Conservation (phyloP, 768 basidiomycete genomes). For the Goffeauzyma gilvescens region DNA sequence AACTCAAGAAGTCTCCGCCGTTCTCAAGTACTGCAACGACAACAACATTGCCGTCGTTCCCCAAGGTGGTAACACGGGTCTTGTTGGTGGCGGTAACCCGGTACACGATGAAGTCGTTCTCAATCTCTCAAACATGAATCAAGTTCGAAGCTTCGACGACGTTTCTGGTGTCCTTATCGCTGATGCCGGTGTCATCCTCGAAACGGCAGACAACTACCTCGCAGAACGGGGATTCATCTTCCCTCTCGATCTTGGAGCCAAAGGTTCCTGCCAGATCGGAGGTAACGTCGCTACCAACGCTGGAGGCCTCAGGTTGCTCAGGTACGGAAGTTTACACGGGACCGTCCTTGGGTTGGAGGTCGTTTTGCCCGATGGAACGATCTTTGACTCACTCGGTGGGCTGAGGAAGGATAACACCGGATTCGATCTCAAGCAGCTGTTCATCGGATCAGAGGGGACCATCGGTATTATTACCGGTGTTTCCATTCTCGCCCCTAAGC, state of each 20-base stretch:
- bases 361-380: slow-evolving; percentile 79
- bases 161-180: slow-evolving; percentile 61
- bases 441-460: slow-evolving; percentile 93
- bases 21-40: slow-evolving; percentile 69
- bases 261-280: slow-evolving; percentile 96
- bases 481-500: slow-evolving; percentile 79
- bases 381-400: slow-evolving; percentile 66
- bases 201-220: slow-evolving; percentile 68
- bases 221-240: slow-evolving; percentile 80
- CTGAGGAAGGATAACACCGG: slow-evolving; percentile 96
- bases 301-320: slow-evolving; percentile 78
- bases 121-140: slow-evolving; percentile 61
- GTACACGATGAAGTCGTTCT: slow-evolving; percentile 71
- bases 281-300: slow-evolving; percentile 96
- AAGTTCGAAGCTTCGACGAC: slow-evolving; percentile 36
- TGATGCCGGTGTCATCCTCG: slow-evolving; percentile 86
- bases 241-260: slow-evolving; percentile 87
- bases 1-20: slow-evolving; percentile 67
- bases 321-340: slow-evolving; percentile 89
- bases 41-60: slow-evolving; percentile 76
- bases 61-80: slow-evolving; percentile 94
- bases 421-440: slow-evolving; percentile 93
- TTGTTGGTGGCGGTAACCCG: slow-evolving; percentile 84
- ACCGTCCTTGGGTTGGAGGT: slow-evolving; percentile 88
- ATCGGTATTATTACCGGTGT: slow-evolving; percentile 88